Percentiles rank a stretch among this genome's conserved stretches.
Evolutionary conservation across 192 early-diverging fungal species (phyloP).

Genomic region (Pilobolus umbonatus): DNA sequence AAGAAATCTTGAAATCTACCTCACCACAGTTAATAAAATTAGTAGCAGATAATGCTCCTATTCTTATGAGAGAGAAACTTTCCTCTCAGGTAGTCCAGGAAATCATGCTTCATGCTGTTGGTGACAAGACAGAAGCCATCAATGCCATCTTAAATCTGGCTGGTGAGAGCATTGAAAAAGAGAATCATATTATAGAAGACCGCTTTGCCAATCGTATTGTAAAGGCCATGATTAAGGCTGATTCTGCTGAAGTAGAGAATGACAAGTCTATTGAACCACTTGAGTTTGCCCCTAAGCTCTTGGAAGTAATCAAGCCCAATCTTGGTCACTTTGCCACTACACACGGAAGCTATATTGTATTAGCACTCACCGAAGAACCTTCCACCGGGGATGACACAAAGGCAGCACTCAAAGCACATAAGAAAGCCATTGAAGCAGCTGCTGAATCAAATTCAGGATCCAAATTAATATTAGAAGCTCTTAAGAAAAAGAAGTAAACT

Average conservation of each 20-base stretch:
- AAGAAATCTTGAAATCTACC: slow-evolving; percentile 64
- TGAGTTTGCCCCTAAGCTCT: slow-evolving; percentile 30
- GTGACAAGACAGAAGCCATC: slow-evolving; percentile 39
- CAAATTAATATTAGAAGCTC: slow-evolving; percentile 20
- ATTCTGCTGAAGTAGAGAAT: slow-evolving; percentile 27
- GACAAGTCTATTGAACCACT: slow-evolving; percentile 34
- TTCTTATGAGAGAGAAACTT: slow-evolving; percentile 60
- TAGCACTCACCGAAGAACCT: slow-evolving; percentile 34
- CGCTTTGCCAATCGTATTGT: slow-evolving; percentile 46
- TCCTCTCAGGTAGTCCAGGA: slow-evolving; percentile 69
- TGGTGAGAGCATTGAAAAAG: slow-evolving; percentile 31
- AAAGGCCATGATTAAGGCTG: slow-evolving; percentile 46
- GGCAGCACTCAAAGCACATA: slow-evolving; percentile 53
- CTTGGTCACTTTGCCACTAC: slow-evolving; percentile 35
- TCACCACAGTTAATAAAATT: slow-evolving; percentile 58
- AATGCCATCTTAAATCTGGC: slow-evolving; percentile 39
- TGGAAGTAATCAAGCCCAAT: slow-evolving; percentile 26
- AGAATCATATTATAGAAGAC: slow-evolving; percentile 39
- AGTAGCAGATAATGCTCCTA: slow-evolving; percentile 44
- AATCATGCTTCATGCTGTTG: slow-evolving; percentile 59
- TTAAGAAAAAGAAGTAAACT: slow-evolving; percentile 1
- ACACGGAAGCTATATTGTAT: slow-evolving; percentile 35
- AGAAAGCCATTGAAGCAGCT: slow-evolving; percentile 44
- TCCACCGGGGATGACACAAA: slow-evolving; percentile 19
- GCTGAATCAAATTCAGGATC: slow-evolving; percentile 27